Conservation (phyloP, 1,284 basidiomycete genomes). For the Moesziomyces globuligerus region DNA sequence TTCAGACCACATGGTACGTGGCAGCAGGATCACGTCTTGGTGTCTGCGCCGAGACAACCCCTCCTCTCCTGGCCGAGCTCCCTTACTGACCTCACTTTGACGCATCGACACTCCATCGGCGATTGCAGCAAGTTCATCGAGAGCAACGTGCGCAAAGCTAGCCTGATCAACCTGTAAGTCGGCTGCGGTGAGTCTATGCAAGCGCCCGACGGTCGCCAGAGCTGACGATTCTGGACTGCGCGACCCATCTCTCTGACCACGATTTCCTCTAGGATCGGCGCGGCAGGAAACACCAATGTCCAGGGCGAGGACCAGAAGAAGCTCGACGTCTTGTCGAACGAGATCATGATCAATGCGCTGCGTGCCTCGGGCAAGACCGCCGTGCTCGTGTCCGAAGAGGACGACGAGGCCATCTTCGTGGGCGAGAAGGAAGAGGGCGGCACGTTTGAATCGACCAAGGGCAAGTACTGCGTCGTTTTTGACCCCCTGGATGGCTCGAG, state of each 20-base stretch:
- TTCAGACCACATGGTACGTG: slow-evolving; percentile 76
- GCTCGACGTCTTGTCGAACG: slow-evolving; percentile 94
- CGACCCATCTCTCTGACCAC: neutral
- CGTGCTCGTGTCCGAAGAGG: slow-evolving; percentile 95
- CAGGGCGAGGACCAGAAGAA: slow-evolving; percentile 99
- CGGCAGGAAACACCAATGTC: slow-evolving; percentile 94
- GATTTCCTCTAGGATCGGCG: slow-evolving; percentile 76
- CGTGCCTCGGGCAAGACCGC: slow-evolving; percentile 93
- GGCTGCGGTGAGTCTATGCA: too few relatives aligned
- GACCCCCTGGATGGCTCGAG: slow-evolving; percentile 97
- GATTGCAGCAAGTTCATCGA: slow-evolving; percentile 87
- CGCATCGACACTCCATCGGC: too few relatives aligned
- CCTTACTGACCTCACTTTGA: neutral
- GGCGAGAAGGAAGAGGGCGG: slow-evolving; percentile 70
- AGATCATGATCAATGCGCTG: slow-evolving; percentile 96
- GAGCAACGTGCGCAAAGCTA: slow-evolving; percentile 94
- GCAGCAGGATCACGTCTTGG: too few relatives aligned
- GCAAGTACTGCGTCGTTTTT: slow-evolving; percentile 89
- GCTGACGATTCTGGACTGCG: slow-evolving; percentile 8
- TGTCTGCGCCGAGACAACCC: too few relatives aligned
- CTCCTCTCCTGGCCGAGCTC: too few relatives aligned
- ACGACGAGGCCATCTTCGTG: slow-evolving; percentile 91
- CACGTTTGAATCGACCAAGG: slow-evolving; percentile 59
- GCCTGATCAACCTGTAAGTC: slow-evolving; percentile 93
- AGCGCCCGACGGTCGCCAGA: too few relatives aligned